A percentile compares a stretch with the other conserved stretches of the same genome.
Evolutionary conservation across 331 rosid genomes (phyloP).

Genomic region (Malus hybrid): DNA sequence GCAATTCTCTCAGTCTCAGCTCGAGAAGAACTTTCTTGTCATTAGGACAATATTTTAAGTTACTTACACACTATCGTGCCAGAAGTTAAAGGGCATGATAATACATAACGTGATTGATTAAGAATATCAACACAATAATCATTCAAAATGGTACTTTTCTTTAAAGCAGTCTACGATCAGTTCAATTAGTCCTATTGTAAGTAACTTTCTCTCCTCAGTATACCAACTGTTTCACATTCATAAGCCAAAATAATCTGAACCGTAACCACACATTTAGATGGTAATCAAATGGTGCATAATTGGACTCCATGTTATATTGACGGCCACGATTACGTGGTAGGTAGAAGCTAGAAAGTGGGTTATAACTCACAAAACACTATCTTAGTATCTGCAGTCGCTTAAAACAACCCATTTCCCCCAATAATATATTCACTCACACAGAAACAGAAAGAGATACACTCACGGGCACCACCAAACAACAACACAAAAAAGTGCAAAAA

Average conservation of each 20-base stretch:
- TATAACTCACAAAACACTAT: not conserved
- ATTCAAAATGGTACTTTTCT: not conserved
- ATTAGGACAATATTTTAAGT: not conserved
- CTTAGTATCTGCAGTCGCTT: not conserved
- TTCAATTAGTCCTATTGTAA: not conserved
- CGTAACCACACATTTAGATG: not conserved
- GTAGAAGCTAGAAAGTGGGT: not conserved
- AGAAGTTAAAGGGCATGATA: not conserved
- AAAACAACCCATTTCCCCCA: slow-evolving; percentile 12
- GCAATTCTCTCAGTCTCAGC: not conserved
- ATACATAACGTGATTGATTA: not conserved
- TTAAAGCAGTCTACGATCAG: not conserved
- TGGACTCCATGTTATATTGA: slow-evolving; percentile 16
- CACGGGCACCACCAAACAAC: slow-evolving; percentile 62
- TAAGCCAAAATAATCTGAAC: not conserved
- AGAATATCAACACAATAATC: not conserved
- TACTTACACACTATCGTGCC: too few species aligned
- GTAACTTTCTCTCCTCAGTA: not conserved
- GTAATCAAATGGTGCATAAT: not conserved
- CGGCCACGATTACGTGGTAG: slow-evolving; percentile 23
- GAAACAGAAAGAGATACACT: slow-evolving; percentile 40
- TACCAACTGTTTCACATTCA: not conserved
- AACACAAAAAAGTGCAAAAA: slow-evolving; percentile 22
- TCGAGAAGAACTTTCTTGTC: not conserved
- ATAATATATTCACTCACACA: slow-evolving; percentile 41